phyloP scores from a whole-genome alignment of 129 eudicot genomes.

The Centrapalus pauciflorus region DNA sequence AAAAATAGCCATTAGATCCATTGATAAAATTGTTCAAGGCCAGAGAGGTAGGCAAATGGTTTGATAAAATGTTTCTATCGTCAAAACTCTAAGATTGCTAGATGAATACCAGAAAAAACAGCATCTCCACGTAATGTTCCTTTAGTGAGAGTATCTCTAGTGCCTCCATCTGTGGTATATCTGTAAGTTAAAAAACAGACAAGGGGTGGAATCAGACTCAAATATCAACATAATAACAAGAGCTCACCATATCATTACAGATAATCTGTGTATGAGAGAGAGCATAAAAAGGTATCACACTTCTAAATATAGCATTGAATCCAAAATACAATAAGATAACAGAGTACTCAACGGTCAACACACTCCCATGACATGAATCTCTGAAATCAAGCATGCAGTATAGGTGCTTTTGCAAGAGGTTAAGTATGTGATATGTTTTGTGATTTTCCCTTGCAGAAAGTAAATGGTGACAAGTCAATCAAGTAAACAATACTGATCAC shows the following conservation, averaged over 20 bases:
- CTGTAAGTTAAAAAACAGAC: constrained; percentile 25
- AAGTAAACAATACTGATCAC: too few relatives aligned
- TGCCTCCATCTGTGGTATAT: constrained; percentile 95
- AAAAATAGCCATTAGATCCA: background rate
- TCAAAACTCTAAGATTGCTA: background rate
- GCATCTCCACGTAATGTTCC: constrained; percentile 73
- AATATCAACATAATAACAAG: background rate
- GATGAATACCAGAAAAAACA: constrained; percentile 67
- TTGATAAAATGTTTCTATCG: background rate
- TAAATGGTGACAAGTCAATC: background rate
- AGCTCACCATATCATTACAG: background rate
- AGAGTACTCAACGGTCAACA: background rate
- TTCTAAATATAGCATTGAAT: background rate
- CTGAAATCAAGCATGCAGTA: background rate
- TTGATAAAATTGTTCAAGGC: background rate
- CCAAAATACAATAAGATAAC: background rate
- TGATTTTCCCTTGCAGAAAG: background rate
- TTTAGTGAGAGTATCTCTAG: constrained; percentile 63
- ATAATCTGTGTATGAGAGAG: background rate
- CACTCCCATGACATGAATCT: background rate
- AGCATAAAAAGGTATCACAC: background rate
- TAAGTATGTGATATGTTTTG: background rate
- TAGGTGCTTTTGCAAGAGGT: background rate
- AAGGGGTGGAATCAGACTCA: background rate
- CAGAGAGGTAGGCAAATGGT: background rate